Percentiles rank a stretch among this genome's conserved stretches.
phyloP scores from a whole-genome alignment of 2,329 filamentous ascomycete species.

The Colletotrichum sp. region DNA sequence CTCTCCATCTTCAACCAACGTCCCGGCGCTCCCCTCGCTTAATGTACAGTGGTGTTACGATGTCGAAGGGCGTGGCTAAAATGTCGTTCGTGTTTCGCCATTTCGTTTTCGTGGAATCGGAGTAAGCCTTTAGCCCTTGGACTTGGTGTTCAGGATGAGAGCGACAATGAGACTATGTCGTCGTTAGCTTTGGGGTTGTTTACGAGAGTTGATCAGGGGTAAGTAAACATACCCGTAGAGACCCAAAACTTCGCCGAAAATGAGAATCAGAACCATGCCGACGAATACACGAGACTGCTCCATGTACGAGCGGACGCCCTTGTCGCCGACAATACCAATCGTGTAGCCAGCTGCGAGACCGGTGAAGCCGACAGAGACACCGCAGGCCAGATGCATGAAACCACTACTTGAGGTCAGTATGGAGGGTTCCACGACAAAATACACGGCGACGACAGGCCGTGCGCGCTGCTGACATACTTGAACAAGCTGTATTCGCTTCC shows the following conservation, averaged over 20 bases:
- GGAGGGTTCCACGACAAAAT: neutral
- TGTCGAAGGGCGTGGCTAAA: constrained; percentile 4
- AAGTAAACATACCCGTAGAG: constrained; percentile 84
- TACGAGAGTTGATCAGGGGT: neutral
- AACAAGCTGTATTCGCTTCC: constrained; percentile 78
- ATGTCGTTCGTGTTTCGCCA: neutral
- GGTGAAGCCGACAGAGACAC: constrained; percentile 88
- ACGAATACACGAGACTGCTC: constrained; percentile 95
- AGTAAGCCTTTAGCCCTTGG: constrained; percentile 55
- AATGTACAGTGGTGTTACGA: constrained; percentile 18
- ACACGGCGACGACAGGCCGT: neutral
- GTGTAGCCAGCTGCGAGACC: constrained; percentile 95
- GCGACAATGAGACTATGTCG: constrained; percentile 81
- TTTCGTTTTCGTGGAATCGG: neutral
- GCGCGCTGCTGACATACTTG: constrained; percentile 59
- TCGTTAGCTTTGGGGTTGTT: neutral
- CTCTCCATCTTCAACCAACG: neutral
- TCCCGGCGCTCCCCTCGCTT: constrained; percentile 9
- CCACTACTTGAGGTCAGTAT: constrained; percentile 56
- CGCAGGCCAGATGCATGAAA: constrained; percentile 92
- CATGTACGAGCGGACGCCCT: constrained; percentile 94
- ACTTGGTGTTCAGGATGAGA: constrained; percentile 90
- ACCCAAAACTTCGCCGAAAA: constrained; percentile 97
- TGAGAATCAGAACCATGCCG: constrained; percentile 97
- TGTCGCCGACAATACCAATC: constrained; percentile 94